phyloP scores from a whole-genome alignment of 108 stramenopile genomes.

The Pelagomonas calceolata region DNA sequence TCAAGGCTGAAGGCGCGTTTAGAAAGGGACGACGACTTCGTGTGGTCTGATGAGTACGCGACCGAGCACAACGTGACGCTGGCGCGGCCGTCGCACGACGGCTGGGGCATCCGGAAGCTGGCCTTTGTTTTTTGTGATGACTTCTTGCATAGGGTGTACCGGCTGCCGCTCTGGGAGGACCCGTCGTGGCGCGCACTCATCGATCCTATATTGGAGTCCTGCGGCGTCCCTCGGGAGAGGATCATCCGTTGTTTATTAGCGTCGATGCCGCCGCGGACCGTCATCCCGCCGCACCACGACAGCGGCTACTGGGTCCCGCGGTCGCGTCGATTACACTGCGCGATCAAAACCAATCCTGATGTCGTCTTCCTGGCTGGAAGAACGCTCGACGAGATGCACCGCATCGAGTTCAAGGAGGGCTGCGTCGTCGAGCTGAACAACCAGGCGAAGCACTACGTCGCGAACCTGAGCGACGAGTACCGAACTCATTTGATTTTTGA shows the following conservation, averaged over 20 bases:
- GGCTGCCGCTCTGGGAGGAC: conserved; percentile 74
- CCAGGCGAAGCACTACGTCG: conserved; percentile 82
- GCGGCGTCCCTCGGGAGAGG: conserved; percentile 35
- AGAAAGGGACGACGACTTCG: conserved; percentile 18
- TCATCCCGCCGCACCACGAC: conserved; percentile 94
- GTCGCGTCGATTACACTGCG: conserved; percentile 90
- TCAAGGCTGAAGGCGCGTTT: background rate
- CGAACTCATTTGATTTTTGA: conserved; percentile 91
- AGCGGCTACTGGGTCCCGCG: conserved; percentile 86
- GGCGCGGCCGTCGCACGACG: conserved; percentile 78
- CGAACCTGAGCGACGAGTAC: conserved; percentile 53
- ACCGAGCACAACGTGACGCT: conserved; percentile 65
- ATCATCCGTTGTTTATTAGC: conserved; percentile 83
- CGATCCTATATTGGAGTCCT: conserved; percentile 57
- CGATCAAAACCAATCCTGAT: conserved; percentile 52
- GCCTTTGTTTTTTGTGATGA: conserved; percentile 91
- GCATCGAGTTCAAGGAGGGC: conserved; percentile 68
- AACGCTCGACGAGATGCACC: conserved; percentile 44
- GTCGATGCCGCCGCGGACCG: conserved; percentile 77
- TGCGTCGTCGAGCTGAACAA: conserved; percentile 97
- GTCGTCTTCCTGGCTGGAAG: conserved; percentile 80
- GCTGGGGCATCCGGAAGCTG: conserved; percentile 92
- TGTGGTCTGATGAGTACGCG: conserved; percentile 67
- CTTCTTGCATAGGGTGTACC: conserved; percentile 69
- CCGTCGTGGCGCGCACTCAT: conserved; percentile 41